Evolutionary conservation across 306 rosid genomes (phyloP).

Genomic region (Cajanus cajan): DNA sequence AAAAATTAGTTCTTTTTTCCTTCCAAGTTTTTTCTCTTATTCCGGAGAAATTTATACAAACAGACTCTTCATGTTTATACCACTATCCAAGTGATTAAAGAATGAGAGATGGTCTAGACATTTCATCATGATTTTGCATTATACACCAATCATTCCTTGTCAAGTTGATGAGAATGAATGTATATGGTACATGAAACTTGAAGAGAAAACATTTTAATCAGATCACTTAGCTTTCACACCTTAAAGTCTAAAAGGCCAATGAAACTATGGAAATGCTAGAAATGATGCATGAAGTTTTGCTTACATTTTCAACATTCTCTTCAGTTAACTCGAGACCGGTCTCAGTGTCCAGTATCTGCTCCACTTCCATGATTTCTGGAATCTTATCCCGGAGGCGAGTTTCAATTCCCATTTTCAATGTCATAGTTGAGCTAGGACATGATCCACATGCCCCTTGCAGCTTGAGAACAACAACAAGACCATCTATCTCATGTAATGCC

Average conservation of each 20-base stretch:
- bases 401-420: conserved; percentile 92
- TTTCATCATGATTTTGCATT: conserved; percentile 12
- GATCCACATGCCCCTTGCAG: conserved; percentile 99
- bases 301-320: conserved; percentile 86
- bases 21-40: too few species aligned
- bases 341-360: conserved; percentile 82
- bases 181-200: background rate
- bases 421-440: conserved; percentile 97
- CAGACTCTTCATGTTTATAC: background rate
- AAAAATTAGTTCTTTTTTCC: too few species aligned
- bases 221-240: background rate
- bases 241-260: background rate
- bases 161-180: background rate
- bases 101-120: background rate
- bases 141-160: background rate
- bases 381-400: conserved; percentile 87
- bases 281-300: conserved; percentile 12
- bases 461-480: conserved; percentile 86
- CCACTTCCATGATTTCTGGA: conserved; percentile 87
- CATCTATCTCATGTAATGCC: conserved; percentile 92
- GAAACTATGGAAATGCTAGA: conserved; percentile 20
- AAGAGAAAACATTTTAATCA: background rate
- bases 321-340: conserved; percentile 82
- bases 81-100: conserved; percentile 1
- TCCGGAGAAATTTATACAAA: too few species aligned